A percentile compares a stretch with the other conserved stretches of the same genome.
Evolutionary conservation across 2,329 filamentous ascomycete species (phyloP).

Genomic region (Penicillium decumbens): DNA sequence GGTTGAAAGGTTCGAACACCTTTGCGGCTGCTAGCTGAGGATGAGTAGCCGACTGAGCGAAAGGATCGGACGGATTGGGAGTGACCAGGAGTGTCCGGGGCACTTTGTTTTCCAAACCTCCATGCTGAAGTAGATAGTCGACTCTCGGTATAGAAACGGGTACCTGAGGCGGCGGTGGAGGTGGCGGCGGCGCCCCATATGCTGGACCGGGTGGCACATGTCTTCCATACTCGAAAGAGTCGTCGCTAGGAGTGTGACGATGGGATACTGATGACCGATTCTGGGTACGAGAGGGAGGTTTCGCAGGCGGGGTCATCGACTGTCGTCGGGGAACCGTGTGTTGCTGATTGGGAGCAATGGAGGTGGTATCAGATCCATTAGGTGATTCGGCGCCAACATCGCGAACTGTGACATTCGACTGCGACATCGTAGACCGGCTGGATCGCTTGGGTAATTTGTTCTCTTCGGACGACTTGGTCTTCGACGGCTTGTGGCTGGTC

Average conservation of each 20-base stretch:
- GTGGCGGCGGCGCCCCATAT: constrained; percentile 57
- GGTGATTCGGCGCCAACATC: constrained; percentile 34
- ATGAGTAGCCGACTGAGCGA: constrained; percentile 56
- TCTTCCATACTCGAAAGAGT: constrained; percentile 33
- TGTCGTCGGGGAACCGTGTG: constrained; percentile 30
- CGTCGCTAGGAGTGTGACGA: constrained; percentile 34
- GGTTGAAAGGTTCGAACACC: constrained; percentile 77
- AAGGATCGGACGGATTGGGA: constrained; percentile 50
- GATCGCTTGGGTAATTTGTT: constrained; percentile 32
- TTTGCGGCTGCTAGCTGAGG: constrained; percentile 64
- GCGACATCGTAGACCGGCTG: constrained; percentile 31
- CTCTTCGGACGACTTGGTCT: constrained; percentile 31
- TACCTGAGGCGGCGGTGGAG: constrained; percentile 66
- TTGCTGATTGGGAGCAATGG: constrained; percentile 43
- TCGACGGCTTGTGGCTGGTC: constrained; percentile 34
- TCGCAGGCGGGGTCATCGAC: constrained; percentile 27
- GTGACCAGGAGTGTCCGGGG: constrained; percentile 64
- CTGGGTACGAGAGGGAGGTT: constrained; percentile 36
- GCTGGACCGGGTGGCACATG: constrained; percentile 28
- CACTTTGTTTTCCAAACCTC: constrained; percentile 67
- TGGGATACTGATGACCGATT: constrained; percentile 31
- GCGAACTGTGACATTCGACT: constrained; percentile 33
- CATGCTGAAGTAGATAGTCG: constrained; percentile 87
- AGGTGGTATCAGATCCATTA: constrained; percentile 45
- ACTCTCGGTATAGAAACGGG: constrained; percentile 71